Percentiles rank a stretch among this genome's conserved stretches.
phyloP scores from a whole-genome alignment of 73 alveolate species.

The Paraurostyla sp. region DNA sequence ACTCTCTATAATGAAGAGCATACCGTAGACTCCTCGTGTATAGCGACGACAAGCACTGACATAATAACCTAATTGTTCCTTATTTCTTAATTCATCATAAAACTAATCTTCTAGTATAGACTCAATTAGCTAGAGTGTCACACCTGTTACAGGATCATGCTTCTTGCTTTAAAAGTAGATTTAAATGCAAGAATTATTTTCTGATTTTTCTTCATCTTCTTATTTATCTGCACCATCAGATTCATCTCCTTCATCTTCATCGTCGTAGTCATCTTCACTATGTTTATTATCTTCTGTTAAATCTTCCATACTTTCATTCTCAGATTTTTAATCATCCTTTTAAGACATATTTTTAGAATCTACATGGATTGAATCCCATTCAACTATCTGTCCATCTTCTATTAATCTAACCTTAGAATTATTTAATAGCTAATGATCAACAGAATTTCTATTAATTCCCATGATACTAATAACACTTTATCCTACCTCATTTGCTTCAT shows the following conservation, averaged over 20 bases:
- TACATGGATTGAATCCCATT: constrained; percentile 41
- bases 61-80: constrained; percentile 36
- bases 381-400: not conserved
- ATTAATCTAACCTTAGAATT: not conserved
- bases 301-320: constrained; percentile 25
- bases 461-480: not conserved
- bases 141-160: not conserved
- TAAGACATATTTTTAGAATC: not conserved
- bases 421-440: too few species aligned
- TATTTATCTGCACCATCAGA: not conserved
- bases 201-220: constrained; percentile 42
- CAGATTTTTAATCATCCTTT: not conserved
- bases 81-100: constrained; percentile 48
- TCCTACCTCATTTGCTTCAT: not conserved
- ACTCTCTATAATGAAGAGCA: constrained; percentile 39
- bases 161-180: constrained; percentile 14
- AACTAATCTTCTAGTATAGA: constrained; percentile 36
- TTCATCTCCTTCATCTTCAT: constrained; percentile 12
- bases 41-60: not conserved
- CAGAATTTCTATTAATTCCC: not conserved
- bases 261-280: not conserved
- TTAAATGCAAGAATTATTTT: constrained; percentile 43
- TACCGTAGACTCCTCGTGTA: constrained; percentile 34
- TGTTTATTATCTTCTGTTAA: not conserved
- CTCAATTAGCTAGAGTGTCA: constrained; percentile 5